These are phyloP conservation scores for Metschnikowia anglica DNA, from an alignment of 805 yeast genomes.

Conservation along the genomic window DNA sequence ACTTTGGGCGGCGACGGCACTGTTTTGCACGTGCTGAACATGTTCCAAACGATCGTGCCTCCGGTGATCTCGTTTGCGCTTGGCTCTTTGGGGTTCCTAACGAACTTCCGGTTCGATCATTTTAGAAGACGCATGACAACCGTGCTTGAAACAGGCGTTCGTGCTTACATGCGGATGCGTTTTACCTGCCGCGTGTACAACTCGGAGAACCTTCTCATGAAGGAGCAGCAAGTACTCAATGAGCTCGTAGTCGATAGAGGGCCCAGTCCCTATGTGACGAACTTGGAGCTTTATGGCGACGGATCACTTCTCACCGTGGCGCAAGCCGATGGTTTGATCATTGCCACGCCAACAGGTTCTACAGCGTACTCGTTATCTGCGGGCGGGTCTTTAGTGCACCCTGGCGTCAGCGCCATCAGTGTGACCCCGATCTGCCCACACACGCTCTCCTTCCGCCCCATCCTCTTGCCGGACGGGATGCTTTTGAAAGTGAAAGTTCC, in stretches of 20 bases:
- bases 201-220: conserved; percentile 51
- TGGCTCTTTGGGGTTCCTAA: conserved; percentile 49
- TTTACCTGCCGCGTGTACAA: conserved; percentile 72
- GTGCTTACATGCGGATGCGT: conserved; percentile 79
- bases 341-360: conserved; percentile 95
- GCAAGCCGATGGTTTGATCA: conserved; percentile 90
- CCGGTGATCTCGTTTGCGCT: conserved; percentile 46
- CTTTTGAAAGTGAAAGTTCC: conserved; percentile 80
- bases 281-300: conserved; percentile 87
- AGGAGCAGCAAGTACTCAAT: conserved; percentile 78
- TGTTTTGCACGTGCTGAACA: conserved; percentile 42
- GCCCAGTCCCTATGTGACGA: conserved; percentile 88
- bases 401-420: conserved; percentile 87
- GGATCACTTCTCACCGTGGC: conserved; percentile 81
- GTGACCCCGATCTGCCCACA: conserved; percentile 97
- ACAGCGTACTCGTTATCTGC: conserved; percentile 95
- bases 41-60: conserved; percentile 47
- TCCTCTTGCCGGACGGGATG: conserved; percentile 92
- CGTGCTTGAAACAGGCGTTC: conserved; percentile 69
- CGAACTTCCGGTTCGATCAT: conserved; percentile 78
- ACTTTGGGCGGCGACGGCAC: conserved; percentile 50
- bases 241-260: conserved; percentile 93
- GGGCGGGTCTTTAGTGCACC: conserved; percentile 93
- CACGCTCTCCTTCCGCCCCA: conserved; percentile 88
- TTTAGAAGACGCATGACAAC: conserved; percentile 57